These are phyloP conservation scores for Oryza nivara DNA, from an alignment of 176 grass and related monocot genomes.

Conservation along the genomic window DNA sequence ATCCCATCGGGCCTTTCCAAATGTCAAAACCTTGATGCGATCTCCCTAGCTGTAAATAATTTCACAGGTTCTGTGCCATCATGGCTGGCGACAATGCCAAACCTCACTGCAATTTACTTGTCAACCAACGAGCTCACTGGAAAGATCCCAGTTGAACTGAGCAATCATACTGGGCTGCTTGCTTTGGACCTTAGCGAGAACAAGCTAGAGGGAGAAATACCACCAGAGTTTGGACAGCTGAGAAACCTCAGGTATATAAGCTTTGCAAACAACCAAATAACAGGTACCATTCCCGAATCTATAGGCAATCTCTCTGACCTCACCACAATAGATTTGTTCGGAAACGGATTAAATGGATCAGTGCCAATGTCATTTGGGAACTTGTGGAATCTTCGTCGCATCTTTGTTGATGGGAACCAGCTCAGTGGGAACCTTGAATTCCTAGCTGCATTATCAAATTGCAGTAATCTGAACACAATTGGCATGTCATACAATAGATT, in stretches of 20 bases:
- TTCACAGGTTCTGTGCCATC: conserved; percentile 43
- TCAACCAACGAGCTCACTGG: conserved; percentile 46
- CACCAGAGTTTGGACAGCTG: conserved; percentile 20
- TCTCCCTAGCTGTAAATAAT: conserved; percentile 15
- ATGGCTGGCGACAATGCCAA: conserved; percentile 38
- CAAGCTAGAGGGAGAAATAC: conserved; percentile 42
- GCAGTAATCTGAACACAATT: conserved; percentile 20
- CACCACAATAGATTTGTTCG: conserved; percentile 2
- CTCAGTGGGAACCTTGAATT: conserved; percentile 44
- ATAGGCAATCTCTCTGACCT: conserved; percentile 41
- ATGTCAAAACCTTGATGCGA: background rate
- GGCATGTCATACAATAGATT: conserved; percentile 21
- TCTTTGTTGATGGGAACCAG: conserved; percentile 19
- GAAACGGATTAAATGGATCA: conserved; percentile 34
- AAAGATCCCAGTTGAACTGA: conserved; percentile 42
- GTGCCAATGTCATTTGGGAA: conserved; percentile 41
- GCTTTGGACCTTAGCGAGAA: conserved; percentile 47
- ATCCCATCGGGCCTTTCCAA: conserved; percentile 30
- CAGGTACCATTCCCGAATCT: conserved; percentile 41
- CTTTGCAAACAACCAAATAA: conserved; percentile 47
- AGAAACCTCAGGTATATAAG: conserved; percentile 28
- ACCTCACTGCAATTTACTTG: conserved; percentile 18
- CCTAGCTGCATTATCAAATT: conserved; percentile 32
- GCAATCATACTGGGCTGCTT: conserved; percentile 30
- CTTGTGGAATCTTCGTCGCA: conserved; percentile 20